Evolutionary conservation across 495 filamentous ascomycete genomes (phyloP).

Genomic region (Darksidea phi): DNA sequence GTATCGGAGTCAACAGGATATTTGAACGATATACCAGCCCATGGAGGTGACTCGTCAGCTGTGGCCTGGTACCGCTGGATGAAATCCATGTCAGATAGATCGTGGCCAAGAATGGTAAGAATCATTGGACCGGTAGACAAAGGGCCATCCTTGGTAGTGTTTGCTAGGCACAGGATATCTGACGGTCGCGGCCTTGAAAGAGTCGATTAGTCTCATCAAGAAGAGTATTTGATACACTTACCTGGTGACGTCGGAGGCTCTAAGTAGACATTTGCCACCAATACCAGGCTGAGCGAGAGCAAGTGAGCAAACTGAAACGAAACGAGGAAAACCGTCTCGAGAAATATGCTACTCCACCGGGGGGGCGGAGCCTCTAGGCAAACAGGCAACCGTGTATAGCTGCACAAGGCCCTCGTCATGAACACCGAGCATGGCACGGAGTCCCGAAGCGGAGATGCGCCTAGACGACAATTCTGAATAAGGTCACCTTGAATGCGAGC

Average conservation of each 20-base stretch:
- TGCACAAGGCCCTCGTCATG: neutral
- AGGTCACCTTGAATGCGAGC: constrained; percentile 8
- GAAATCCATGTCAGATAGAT: neutral
- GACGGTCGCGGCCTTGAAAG: neutral
- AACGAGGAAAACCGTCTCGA: constrained; percentile 1
- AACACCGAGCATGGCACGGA: neutral
- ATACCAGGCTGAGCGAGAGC: neutral
- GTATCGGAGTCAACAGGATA: constrained; percentile 8
- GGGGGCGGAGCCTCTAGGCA: constrained; percentile 4
- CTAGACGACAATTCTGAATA: neutral
- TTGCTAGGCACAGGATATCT: neutral
- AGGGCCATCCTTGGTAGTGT: too few relatives aligned
- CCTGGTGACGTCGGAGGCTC: constrained; percentile 7
- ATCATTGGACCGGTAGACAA: too few relatives aligned
- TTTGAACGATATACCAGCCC: constrained; percentile 3
- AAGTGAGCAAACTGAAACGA: neutral
- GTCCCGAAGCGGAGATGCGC: neutral
- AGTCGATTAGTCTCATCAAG: neutral
- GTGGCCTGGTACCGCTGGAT: neutral
- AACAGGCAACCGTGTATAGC: neutral
- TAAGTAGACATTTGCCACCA: constrained; percentile 1
- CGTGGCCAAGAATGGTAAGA: too few relatives aligned
- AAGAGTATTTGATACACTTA: constrained; percentile 1
- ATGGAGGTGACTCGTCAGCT: constrained; percentile 5
- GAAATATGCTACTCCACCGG: neutral